Evolutionary conservation across 352 stramenopile species (phyloP), one percentile per base, ranked within the genome.

Genomic region (Nothophytophthora sp.): DNA sequence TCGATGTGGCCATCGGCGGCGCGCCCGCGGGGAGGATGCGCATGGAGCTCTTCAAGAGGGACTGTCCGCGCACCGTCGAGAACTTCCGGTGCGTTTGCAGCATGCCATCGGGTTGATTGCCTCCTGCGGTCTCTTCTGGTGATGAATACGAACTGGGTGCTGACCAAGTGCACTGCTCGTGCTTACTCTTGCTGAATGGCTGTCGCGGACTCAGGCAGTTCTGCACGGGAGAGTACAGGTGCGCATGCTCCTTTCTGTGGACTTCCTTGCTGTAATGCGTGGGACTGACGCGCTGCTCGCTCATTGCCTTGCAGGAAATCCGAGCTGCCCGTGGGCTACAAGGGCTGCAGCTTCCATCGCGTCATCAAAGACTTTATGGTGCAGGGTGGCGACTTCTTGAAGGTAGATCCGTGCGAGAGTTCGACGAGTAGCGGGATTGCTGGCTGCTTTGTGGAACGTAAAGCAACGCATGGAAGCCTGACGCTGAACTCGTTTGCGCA

Each of bases 1-100:
- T 99, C 33, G 96, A 99, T 69, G 59, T 99, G 25, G 79, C 77
- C 9, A 87, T 98, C 41, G 90, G 89, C 12, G 81, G 80, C 24
- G 86, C 82, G 20, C 85, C 89, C 4, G 76, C 93, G 27, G 96
- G 96, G 24, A 63, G 94, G 18, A 81, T 99, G 60, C 97, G 97
- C 50, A 76, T 99, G 51, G 95, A 99, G 82, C 76, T 99, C 33
- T 99, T 98, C 47, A 97, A 97, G 66, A 96, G 98, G 73, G 85
- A 96, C 54, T 98, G 90, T 28, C 96, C 95, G 22, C 98, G 92
- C 75, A 99, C 96, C 16, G 96, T 96, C 35, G 94, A 99, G 73
- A 99, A 99, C 70, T 99, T 99, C 67, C 76, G 78, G 81, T n/a
- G n/a, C n/a, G n/a, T n/a, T 19, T 12, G 13, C 29, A 30, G 81